Conservation (phyloP, 306 rosid species). For the Cicer cuneatum region DNA sequence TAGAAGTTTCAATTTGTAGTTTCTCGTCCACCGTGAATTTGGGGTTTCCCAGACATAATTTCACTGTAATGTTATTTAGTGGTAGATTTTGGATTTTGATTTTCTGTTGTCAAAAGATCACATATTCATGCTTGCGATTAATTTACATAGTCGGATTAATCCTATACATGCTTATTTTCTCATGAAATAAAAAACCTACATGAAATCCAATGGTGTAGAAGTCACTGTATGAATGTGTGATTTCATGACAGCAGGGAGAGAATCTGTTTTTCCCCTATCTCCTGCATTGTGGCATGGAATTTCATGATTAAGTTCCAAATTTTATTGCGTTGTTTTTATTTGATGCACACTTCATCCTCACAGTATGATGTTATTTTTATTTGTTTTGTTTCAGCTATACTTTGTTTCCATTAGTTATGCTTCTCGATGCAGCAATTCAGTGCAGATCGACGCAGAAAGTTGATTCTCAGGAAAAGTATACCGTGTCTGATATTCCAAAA, state of each 20-base stretch:
- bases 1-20: not conserved
- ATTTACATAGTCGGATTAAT: not conserved
- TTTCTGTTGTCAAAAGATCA: not conserved
- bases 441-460: constrained; percentile 66
- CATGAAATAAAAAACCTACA: not conserved
- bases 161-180: not conserved
- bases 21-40: not conserved
- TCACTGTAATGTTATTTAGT: not conserved
- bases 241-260: not conserved
- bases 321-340: not conserved
- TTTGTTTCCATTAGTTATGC: constrained; percentile 84
- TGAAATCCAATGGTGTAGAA: not conserved
- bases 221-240: not conserved
- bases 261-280: not conserved
- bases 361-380: not conserved
- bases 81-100: not conserved
- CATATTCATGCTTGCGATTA: not conserved
- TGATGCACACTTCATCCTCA: constrained; percentile 9
- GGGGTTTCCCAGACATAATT: not conserved
- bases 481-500: constrained; percentile 37
- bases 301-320: not conserved
- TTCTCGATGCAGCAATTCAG: constrained; percentile 76
- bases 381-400: constrained; percentile 61
- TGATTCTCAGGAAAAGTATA: constrained; percentile 58
- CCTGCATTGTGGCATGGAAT: not conserved